These are phyloP conservation scores for Eucalyptus leucophloia DNA, from an alignment of 345 rosid species.

Conservation along the genomic window DNA sequence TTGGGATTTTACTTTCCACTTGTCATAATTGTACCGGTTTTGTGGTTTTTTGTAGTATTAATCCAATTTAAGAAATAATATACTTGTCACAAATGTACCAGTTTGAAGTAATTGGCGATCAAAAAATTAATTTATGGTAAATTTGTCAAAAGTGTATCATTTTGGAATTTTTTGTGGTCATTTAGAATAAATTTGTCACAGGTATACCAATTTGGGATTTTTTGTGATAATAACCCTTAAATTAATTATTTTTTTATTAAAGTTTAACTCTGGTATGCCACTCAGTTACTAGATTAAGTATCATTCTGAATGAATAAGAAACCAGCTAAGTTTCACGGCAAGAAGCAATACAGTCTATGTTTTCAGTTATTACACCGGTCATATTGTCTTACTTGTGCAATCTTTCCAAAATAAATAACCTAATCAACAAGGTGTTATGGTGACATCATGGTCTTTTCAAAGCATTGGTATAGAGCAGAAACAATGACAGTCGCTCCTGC, in stretches of 20 bases:
- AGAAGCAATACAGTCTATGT: background rate
- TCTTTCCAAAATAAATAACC: background rate
- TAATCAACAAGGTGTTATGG: background rate
- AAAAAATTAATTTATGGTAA: no score
- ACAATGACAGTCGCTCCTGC: background rate
- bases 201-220: no score
- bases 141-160: rapidly evolving
- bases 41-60: no score
- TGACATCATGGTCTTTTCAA: background rate
- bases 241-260: conserved; percentile 28
- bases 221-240: no score
- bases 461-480: background rate
- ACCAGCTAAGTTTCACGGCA: background rate
- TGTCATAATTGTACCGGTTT: no score
- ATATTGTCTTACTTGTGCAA: background rate
- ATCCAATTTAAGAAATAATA: no score
- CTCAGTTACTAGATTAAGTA: background rate
- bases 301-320: background rate
- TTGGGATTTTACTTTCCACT: no score
- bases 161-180: no score
- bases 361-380: background rate
- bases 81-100: no score
- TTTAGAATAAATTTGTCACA: no score
- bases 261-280: conserved; percentile 6
- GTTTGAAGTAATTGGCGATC: no score